Base-by-base conservation (phyloP, 2,329 filamentous ascomycete genomes). In the Aspergillus pseudoviridinutans region DNA sequence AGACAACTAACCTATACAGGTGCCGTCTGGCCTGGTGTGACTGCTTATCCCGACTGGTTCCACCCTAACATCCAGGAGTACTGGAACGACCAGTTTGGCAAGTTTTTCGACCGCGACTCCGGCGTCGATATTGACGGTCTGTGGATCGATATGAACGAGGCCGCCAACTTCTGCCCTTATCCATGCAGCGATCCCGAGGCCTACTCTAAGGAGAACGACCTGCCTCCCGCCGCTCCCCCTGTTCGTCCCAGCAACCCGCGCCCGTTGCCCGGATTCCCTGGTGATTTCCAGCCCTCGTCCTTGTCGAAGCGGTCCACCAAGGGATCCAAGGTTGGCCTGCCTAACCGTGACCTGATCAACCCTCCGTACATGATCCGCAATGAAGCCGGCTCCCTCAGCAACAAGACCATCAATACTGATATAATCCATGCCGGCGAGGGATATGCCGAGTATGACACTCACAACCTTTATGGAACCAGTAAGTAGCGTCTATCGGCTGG, bases 21-120 rank as follows among this genome's bases (percentile, higher is more conserved):
- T 17, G 87, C 91, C 17, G 89, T 92, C 24, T 93, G 90, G 90
- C 87, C 90, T 5, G 90, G 90, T 49, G 81, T 85, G 14, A 83
- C 87, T 0, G 87, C 83, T 10, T 91, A 87, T 73, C 88, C 88
- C 0, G 90, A 93, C 70, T 93, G 89, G 89, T 91, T 92, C 68
- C 77, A 85, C 20, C 79, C 82, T 7, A 84, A 84, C 53, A 83
- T 85, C 1, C 80, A 85, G 50, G 66, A 74, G 1, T 94, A 86
- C 72, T 93, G 90, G 90, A 85, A 85, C 61, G 78, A 80, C 4
- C 83, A 92, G 68, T 87, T 93, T 64, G 71, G 68, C 0, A 71
- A 68, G 1, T 90, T 90, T 76, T 92, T 92, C 74, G 72, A 81
- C 58, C 73, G 82, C 0, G 77, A 85, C 0, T 80, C 75, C 1